A percentile compares a stretch with the other conserved stretches of the same genome.
Conservation (phyloP, 2,329 filamentous ascomycete species). For the Cladobotryum protrusum region DNA sequence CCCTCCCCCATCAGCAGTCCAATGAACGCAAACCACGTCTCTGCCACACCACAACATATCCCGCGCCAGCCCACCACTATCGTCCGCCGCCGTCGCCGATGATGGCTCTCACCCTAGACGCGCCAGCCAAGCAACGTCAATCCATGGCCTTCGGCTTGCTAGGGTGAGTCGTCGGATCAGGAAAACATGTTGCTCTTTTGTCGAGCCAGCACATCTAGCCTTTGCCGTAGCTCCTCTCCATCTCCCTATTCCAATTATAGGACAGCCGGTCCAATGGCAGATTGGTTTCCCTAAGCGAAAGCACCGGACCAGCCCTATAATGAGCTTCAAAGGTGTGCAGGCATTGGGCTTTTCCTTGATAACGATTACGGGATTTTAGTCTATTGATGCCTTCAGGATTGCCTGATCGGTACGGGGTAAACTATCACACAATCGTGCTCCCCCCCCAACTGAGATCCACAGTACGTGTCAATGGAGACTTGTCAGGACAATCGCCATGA, state of each 20-base stretch:
- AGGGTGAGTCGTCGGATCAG: neutral
- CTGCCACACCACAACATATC: slow-evolving; percentile 19
- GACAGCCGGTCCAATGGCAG: slow-evolving; percentile 7
- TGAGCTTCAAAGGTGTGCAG: neutral
- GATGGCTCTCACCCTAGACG: neutral
- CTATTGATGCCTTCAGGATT: too few relatives aligned
- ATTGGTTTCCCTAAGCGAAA: slow-evolving; percentile 8
- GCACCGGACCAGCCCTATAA: slow-evolving; percentile 6
- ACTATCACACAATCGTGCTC: too few relatives aligned
- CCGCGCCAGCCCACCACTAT: slow-evolving; percentile 16
- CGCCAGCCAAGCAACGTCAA: slow-evolving; percentile 11
- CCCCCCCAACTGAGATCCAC: too few relatives aligned
- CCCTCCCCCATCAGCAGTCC: slow-evolving; percentile 23
- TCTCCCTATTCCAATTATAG: neutral
- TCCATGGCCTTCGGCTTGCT: neutral
- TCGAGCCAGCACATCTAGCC: slow-evolving; percentile 13
- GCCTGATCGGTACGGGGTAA: too few relatives aligned
- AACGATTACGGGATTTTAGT: neutral
- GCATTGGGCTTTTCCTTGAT: slow-evolving; percentile 3
- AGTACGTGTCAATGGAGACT: too few relatives aligned
- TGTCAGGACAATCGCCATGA: too few relatives aligned
- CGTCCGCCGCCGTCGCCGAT: slow-evolving; percentile 7
- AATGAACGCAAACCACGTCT: slow-evolving; percentile 33
- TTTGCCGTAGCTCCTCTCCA: slow-evolving; percentile 4
- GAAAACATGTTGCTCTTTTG: slow-evolving; percentile 1